Conservation (phyloP, 441 rosid species). For the Populus trichocarpa region DNA sequence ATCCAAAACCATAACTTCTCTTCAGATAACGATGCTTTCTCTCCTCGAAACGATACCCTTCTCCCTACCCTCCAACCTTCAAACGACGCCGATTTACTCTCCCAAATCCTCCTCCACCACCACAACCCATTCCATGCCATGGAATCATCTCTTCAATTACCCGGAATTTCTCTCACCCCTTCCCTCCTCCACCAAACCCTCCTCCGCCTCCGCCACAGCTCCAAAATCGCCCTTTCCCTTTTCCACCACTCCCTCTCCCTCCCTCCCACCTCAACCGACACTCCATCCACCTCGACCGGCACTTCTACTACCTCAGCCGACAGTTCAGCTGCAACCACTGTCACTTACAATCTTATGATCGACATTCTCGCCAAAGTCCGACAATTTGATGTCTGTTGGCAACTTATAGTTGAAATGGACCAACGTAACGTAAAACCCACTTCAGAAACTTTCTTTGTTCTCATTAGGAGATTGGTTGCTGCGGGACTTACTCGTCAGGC, state of each 20-base stretch:
- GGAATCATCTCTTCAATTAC: slow-evolving; percentile 84
- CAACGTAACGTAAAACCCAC: slow-evolving; percentile 34
- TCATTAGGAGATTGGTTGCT: slow-evolving; percentile 55
- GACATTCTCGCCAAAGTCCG: slow-evolving; percentile 67
- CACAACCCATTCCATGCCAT: slow-evolving; percentile 87
- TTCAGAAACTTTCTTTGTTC: slow-evolving; percentile 51
- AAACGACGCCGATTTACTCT: slow-evolving; percentile 63
- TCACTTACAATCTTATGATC: slow-evolving; percentile 59
- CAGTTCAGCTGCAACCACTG: slow-evolving; percentile 19
- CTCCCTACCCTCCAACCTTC: slow-evolving; percentile 61
- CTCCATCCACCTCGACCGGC: slow-evolving; percentile 21
- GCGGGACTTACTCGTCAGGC: slow-evolving; percentile 87
- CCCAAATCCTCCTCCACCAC: slow-evolving; percentile 62
- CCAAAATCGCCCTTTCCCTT: slow-evolving; percentile 76
- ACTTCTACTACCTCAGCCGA: slow-evolving; percentile 34
- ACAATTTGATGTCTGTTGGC: slow-evolving; percentile 83
- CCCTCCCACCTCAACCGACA: slow-evolving; percentile 34
- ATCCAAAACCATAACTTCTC: neutral
- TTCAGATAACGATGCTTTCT: neutral
- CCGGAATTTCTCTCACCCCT: slow-evolving; percentile 64
- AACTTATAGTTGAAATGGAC: slow-evolving; percentile 65
- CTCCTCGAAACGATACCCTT: slow-evolving; percentile 6
- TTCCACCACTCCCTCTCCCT: slow-evolving; percentile 64
- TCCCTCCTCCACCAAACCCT: slow-evolving; percentile 74
- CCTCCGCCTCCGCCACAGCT: slow-evolving; percentile 80